Evolutionary conservation across 129 eudicot genomes (phyloP), one percentile per base, ranked within the genome.

Genomic region (Lactuca sativa): DNA sequence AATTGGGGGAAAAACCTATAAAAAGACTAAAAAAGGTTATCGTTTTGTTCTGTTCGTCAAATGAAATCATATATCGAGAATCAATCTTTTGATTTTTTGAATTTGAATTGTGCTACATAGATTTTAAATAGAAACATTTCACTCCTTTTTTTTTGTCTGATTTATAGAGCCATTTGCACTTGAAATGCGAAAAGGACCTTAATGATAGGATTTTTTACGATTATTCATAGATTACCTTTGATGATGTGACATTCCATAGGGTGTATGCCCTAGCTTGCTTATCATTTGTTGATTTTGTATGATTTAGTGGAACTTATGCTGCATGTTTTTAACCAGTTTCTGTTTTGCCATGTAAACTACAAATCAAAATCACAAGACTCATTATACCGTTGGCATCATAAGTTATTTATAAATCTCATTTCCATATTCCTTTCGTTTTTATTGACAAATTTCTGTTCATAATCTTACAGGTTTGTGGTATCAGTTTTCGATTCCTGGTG

Each of bases 401-500:
- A 49, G 41, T n/a, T 49, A 12, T 69, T 5, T 69, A 51, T 54
- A 18, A 55, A 37, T 55, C 40, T 17, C 9, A 17, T 7, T 66
- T 49, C 10, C 12, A 4, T 56, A 12, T 36, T 40, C 12, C 37
- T 2, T 38, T 56, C 21, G 21, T 43, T 57, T 57, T 4, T 71
- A 14, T 4, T 73, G 21, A 73, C 16, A 25, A 25, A 10, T 4
- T 38, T 40, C 15, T 63, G 64, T 38, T 73, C 0, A 31, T 21
- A 16, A 62, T 54, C n/a, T 52, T 73, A 40, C 64, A 73, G 78
- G 71, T 60, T 64, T 62, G 47, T 41, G 59, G 59, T 72, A 51
- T 37, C 44, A 71, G 51, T 36, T 37, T 71, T 60, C 33, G 21
- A 48, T 33, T 71, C 17, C 12, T 47, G 37, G 37, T 9, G 40